These are phyloP conservation scores for Passiflora organensis DNA, from an alignment of 345 rosid species.

Conservation along the genomic window DNA sequence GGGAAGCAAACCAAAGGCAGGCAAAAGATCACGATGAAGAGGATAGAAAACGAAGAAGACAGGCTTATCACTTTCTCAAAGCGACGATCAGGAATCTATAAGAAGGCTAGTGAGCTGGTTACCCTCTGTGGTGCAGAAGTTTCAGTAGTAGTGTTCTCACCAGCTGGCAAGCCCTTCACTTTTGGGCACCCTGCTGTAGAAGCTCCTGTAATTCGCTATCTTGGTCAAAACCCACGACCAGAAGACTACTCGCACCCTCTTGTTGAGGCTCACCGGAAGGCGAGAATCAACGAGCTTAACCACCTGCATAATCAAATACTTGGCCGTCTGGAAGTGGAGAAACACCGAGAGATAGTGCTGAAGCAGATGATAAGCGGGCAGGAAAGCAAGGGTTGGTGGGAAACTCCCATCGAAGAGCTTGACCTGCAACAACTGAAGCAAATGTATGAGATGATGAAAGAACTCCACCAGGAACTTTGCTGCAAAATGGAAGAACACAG, in stretches of 20 bases:
- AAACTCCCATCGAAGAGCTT: constrained; percentile 11
- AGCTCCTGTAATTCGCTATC: not conserved
- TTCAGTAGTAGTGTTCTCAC: not conserved
- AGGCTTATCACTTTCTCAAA: not conserved
- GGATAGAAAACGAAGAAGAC: not conserved
- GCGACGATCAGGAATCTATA: not conserved
- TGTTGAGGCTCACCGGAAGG: not conserved
- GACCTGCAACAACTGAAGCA: constrained; percentile 10
- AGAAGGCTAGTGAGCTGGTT: not conserved
- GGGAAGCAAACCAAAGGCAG: not conserved
- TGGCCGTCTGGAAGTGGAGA: constrained; percentile 13
- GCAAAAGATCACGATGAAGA: not conserved
- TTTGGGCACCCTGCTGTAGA: not conserved
- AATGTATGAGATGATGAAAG: too few species aligned
- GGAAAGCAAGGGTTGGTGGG: constrained; percentile 15
- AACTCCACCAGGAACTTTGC: too few species aligned
- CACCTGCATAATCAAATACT: not conserved
- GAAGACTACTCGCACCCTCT: not conserved
- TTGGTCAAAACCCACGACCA: not conserved
- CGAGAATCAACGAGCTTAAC: not conserved
- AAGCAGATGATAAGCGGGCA: constrained; percentile 1
- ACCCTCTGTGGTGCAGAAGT: not conserved
- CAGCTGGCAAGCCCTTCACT: not conserved
- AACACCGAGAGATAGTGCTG: constrained; percentile 9
- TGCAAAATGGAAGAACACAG: too few species aligned